These are phyloP conservation scores for Cryptococcus hybrid DNA, from an alignment of 1,284 basidiomycete species.

Conservation along the genomic window DNA sequence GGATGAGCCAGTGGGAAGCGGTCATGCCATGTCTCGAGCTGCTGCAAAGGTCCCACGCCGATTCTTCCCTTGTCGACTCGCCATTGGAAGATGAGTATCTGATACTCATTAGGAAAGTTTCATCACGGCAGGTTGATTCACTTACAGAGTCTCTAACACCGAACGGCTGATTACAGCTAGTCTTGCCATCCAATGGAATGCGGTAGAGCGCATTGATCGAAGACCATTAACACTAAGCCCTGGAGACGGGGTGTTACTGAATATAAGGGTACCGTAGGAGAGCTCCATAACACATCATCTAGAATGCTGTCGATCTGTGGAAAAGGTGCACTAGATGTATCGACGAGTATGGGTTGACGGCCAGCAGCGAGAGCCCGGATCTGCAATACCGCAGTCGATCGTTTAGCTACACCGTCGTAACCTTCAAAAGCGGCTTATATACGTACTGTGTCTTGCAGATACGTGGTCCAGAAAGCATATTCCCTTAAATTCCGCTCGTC, in stretches of 20 bases:
- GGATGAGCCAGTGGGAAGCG: too few relatives aligned
- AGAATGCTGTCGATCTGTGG: background rate
- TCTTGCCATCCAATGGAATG: conserved; percentile 16
- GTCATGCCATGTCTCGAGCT: too few relatives aligned
- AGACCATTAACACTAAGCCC: conserved; percentile 7
- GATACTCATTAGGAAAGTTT: too few relatives aligned
- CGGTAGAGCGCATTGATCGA: conserved; percentile 15
- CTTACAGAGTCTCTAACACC: too few relatives aligned
- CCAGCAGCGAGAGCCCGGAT: conserved; percentile 20
- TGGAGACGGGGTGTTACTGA: background rate
- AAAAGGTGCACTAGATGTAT: background rate
- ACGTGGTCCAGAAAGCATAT: conserved; percentile 17
- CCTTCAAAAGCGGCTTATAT: background rate
- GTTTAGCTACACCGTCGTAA: background rate
- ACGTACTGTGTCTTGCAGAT: conserved; percentile 20
- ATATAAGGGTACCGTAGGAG: background rate
- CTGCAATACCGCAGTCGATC: background rate
- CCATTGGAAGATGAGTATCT: too few relatives aligned
- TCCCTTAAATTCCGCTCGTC: conserved; percentile 12
- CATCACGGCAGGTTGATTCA: too few relatives aligned
- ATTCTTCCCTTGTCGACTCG: too few relatives aligned
- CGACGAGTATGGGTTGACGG: conserved; percentile 15
- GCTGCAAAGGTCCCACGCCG: too few relatives aligned
- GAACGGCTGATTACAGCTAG: background rate
- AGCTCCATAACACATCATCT: conserved; percentile 2